Base-by-base conservation (phyloP, 164 flowering plant species). In the Magnolia kwangsiensis region DNA sequence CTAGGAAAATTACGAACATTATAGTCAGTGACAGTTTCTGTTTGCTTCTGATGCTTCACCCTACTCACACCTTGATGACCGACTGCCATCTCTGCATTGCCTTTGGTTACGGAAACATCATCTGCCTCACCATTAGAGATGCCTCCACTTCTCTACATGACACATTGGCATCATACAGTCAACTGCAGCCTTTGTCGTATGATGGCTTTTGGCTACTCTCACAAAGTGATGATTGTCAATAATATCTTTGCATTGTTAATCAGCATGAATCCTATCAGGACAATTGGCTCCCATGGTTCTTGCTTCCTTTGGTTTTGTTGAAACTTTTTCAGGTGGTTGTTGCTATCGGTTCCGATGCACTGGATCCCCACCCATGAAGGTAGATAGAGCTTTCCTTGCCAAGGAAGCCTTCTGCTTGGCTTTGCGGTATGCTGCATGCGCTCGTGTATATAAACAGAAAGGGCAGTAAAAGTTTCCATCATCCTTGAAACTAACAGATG, bases 381-480 rank as follows among this genome's bases (percentile, higher is more conserved):
- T 74, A 66, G 80, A 66, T 21, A 89, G 75, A 69, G 71, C 81
- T 71, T 86, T 89, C 80, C 82, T 87, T 74, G 88, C 87, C 69
- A 79, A 24, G 51, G 84, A 76, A 21, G 74, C 72, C 65, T 83
- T 80, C 63, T 80, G 50, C 71, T 76, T 76, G 16, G 82, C 78
- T 74, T 84, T 84, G 29, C 71, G 65, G 76, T 84, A 88, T 59
- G 83, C 86, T 14, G 85, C 81, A 49, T 84, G 77, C 65, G 92
- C 86, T 61, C 31, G 82, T 21, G 87, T 81, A 85, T 87, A 91
- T 21, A 83, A 81, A 84, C 96, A 93, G 76, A 89, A 89, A 16
- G 94, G 98, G 76, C 98, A 93, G 76, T 80, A 83, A 78, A 91
- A 93, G 9, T 80, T 78, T 8, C 89, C 91, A 16, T 50, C 72